Evolutionary conservation across 345 rosid genomes (phyloP).

Genomic region (Gossypium ekmanianum): DNA sequence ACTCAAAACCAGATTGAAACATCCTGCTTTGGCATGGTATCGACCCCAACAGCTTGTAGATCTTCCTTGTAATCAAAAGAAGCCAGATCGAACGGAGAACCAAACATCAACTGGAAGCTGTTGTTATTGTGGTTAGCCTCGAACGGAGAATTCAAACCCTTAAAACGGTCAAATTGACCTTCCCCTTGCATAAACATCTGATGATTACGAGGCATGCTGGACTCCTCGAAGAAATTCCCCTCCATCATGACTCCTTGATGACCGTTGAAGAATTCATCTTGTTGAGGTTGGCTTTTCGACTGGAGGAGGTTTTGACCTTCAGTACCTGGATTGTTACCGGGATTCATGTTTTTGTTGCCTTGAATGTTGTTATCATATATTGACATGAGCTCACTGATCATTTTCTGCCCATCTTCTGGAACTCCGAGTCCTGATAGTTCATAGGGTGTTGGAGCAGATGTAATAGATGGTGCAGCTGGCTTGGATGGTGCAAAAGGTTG

Average conservation of each 20-base stretch:
- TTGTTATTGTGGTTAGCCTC: conserved; percentile 38
- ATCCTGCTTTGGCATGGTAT: conserved; percentile 61
- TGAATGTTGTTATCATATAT: conserved; percentile 63
- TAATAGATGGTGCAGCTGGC: conserved; percentile 31
- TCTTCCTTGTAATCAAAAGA: conserved; percentile 75
- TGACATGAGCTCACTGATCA: conserved; percentile 83
- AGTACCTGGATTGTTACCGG: conserved; percentile 23
- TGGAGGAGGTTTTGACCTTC: conserved; percentile 45
- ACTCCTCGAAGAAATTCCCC: conserved; percentile 52
- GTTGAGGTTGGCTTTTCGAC: conserved; percentile 57
- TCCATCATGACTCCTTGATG: conserved; percentile 47
- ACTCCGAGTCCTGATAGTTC: conserved; percentile 71
- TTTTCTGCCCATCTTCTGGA: conserved; percentile 95
- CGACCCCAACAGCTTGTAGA: conserved; percentile 46
- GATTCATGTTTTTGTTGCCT: conserved; percentile 38
- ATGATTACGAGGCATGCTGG: conserved; percentile 41
- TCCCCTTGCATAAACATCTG: conserved; percentile 50
- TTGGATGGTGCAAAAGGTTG: conserved; percentile 51
- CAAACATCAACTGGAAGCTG: conserved; percentile 50
- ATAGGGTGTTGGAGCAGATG: conserved; percentile 38
- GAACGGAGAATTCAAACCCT: conserved; percentile 35
- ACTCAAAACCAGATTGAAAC: conserved; percentile 61
- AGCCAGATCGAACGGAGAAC: conserved; percentile 58
- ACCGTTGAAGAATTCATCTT: conserved; percentile 40
- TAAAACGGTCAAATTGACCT: conserved; percentile 44